Evolutionary conservation across 2,329 filamentous ascomycete species (phyloP), one percentile per base, ranked within the genome.

Genomic region (Coniochaeta sp.): DNA sequence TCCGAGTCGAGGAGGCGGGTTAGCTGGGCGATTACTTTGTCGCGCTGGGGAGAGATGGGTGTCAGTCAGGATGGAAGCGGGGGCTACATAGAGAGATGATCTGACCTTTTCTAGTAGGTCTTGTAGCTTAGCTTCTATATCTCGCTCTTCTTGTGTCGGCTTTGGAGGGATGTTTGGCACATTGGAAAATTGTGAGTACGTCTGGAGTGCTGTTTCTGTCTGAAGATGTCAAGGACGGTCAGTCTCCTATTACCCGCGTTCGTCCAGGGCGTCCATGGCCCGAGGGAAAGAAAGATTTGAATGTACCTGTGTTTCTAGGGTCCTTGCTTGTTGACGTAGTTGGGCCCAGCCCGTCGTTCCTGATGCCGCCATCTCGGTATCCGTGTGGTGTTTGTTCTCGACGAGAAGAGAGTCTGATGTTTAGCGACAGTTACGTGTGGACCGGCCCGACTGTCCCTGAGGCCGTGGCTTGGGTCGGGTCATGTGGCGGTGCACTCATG

Each of bases 1-100:
- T 98, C 93, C 60, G 93, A 96, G 78, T 98, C 93, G 67, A 98
- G 89, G 59, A 97, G 87, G 61, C 93, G 90, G 66, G 87, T 80
- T 60, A 99, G 89, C 75, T 97, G 91, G 61, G 81, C 77, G 71
- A 98, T 87, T 58, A 95, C 84, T 52, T 82, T 79, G 71, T 96
- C 91, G 71, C 95, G 89, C 91, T 96, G 72, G 16, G 58, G 30
- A 12, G n/a, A n/a, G n/a, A n/a, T n/a, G 26, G 54, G 62, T 55
- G 63, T 65, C 59, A 64, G 65, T n/a, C 34, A 22, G 40, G 36
- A 12, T 19, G 6, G 14, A 50, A 57, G 28, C 7, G 32, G 24
- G 52, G 24, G 30, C 22, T 61, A 24, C 58, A 10, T 28, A 36
- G 40, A 32, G 44, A 22, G 55, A n/a, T 57, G 59, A 26, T 19